phyloP scores from a whole-genome alignment of 176 grass and related monocot genomes.

The Guadua angustifolia region DNA sequence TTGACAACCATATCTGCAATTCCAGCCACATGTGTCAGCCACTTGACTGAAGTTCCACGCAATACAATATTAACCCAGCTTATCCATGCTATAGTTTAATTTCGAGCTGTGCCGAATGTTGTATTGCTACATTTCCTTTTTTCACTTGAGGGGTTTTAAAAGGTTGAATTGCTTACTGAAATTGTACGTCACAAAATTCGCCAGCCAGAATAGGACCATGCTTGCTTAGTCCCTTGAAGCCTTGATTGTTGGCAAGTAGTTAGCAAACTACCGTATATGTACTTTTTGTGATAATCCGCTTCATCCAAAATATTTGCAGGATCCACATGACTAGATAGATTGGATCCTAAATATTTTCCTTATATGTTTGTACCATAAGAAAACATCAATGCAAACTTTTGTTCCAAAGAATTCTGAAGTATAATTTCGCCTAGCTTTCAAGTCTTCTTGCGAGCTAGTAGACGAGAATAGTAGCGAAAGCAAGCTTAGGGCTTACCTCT shows the following conservation, averaged over 20 bases:
- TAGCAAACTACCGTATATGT: neutral
- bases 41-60: constrained; percentile 5
- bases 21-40: constrained; percentile 26
- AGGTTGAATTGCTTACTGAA: neutral
- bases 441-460: neutral
- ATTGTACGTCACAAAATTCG: neutral
- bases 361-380: neutral
- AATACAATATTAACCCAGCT: neutral
- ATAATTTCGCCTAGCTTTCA: neutral
- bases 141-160: neutral
- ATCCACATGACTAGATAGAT: too few species aligned
- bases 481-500: neutral
- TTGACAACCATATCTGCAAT: neutral
- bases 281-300: too few species aligned
- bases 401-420: neutral
- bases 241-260: neutral
- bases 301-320: too few species aligned
- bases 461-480: neutral
- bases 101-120: neutral
- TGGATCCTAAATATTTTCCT: too few species aligned
- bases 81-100: neutral
- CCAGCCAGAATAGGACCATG: neutral
- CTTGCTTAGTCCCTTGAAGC: neutral
- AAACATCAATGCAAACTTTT: neutral
- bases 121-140: neutral